phyloP scores from a whole-genome alignment of 495 filamentous ascomycete genomes.

The Xylaria castorea region DNA sequence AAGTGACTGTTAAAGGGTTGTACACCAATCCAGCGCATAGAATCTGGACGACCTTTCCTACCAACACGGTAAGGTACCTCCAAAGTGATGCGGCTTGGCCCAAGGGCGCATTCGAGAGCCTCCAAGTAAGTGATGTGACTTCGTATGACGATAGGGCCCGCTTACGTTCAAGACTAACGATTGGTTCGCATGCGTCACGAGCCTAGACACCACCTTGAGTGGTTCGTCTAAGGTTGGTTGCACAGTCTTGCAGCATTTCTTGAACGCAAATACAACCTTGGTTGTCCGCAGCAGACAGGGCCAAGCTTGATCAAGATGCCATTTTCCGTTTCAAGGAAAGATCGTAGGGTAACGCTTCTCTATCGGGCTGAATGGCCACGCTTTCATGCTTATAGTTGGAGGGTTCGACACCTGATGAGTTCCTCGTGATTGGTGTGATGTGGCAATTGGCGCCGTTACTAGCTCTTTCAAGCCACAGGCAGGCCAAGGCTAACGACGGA shows the following conservation, averaged over 20 bases:
- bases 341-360: conserved; percentile 23
- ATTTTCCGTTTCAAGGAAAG: conserved; percentile 27
- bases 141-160: conserved; percentile 28
- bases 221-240: conserved; percentile 28
- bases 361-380: conserved; percentile 27
- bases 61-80: conserved; percentile 4
- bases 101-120: conserved; percentile 24
- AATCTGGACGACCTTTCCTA: conserved; percentile 10
- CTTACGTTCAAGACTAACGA: conserved; percentile 14
- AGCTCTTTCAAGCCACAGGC: conserved; percentile 13
- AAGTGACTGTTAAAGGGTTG: conserved; percentile 10
- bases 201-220: conserved; percentile 25
- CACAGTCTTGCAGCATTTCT: conserved; percentile 25
- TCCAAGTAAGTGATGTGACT: conserved; percentile 28
- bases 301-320: conserved; percentile 26
- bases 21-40: conserved; percentile 10
- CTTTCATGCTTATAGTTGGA: conserved; percentile 17
- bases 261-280: conserved; percentile 27
- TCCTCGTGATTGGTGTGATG: conserved; percentile 25
- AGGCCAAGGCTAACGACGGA: conserved; percentile 10
- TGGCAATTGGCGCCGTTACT: conserved; percentile 16
- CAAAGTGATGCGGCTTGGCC: conserved; percentile 6
- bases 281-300: conserved; percentile 15
- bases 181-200: conserved; percentile 29
- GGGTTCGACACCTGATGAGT: conserved; percentile 17